These are phyloP conservation scores for Eudorina sp. DNA, from an alignment of 139 green algal genomes.

Conservation along the genomic window DNA sequence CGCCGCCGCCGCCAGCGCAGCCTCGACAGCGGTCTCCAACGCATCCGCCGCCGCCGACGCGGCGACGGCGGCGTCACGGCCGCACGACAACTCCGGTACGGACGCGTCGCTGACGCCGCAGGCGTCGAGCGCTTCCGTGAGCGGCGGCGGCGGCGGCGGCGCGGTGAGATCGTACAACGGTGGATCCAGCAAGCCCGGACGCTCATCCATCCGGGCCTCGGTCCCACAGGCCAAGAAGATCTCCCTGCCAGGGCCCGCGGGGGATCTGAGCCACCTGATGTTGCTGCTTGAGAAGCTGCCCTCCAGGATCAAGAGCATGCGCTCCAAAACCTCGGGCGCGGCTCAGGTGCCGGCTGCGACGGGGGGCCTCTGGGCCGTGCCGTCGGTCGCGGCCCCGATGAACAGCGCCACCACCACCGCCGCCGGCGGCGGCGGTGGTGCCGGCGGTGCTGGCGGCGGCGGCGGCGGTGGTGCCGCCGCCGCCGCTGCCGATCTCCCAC, in stretches of 20 bases:
- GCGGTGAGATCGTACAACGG: neutral
- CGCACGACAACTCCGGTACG: neutral
- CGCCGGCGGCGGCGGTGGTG: neutral
- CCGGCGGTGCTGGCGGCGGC: neutral
- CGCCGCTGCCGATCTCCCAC: neutral
- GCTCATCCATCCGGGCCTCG: slow-evolving; percentile 15
- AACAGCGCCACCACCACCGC: neutral
- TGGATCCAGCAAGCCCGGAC: neutral
- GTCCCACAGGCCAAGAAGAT: neutral
- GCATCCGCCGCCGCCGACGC: neutral
- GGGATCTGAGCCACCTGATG: slow-evolving; percentile 15
- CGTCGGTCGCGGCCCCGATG: too few relatives aligned
- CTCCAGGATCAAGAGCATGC: too few relatives aligned
- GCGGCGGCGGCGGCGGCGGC: neutral
- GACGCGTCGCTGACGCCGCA: neutral
- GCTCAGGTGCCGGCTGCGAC: too few relatives aligned
- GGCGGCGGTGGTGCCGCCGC: neutral
- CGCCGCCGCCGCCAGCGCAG: neutral
- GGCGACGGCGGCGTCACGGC: neutral
- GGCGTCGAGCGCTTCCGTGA: neutral
- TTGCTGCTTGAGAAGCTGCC: slow-evolving; percentile 21
- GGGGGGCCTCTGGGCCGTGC: too few relatives aligned
- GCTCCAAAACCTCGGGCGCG: too few relatives aligned
- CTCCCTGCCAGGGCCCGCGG: neutral
- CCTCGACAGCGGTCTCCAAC: neutral